phyloP scores from a whole-genome alignment of 495 filamentous ascomycete genomes.

The Penicilliopsis zonata region DNA sequence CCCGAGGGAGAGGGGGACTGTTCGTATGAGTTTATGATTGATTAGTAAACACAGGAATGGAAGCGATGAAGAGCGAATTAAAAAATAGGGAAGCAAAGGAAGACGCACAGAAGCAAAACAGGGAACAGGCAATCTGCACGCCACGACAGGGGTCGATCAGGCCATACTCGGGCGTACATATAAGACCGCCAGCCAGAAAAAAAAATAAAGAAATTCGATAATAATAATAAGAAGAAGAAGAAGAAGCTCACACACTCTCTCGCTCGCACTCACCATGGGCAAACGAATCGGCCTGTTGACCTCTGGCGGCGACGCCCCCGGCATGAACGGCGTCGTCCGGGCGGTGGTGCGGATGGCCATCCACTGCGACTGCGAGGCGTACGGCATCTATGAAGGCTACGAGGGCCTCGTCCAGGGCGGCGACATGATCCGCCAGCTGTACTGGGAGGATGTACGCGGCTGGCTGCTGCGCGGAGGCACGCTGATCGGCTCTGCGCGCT shows the following conservation, averaged over 20 bases:
- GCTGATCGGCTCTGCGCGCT: conserved; percentile 89
- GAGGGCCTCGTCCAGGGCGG: conserved; percentile 88
- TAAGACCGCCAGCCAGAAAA: no score
- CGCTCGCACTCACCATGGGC: conserved; percentile 35
- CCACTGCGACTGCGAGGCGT: conserved; percentile 75
- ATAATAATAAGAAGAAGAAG: no score
- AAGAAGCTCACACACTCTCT: conserved; percentile 24
- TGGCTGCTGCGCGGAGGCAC: conserved; percentile 93
- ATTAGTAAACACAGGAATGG: conserved; percentile 11
- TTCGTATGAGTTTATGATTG: conserved; percentile 51
- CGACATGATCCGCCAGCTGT: conserved; percentile 71
- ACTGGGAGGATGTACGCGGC: conserved; percentile 92
- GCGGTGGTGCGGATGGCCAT: conserved; percentile 92
- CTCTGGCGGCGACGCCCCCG: conserved; percentile 91
- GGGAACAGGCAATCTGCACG: no score
- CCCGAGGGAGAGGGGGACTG: conserved; percentile 42
- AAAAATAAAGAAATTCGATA: no score
- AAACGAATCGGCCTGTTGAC: conserved; percentile 94
- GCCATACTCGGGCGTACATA: no score
- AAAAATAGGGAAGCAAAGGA: no score
- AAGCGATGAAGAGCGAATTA: background rate
- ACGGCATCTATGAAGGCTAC: conserved; percentile 89
- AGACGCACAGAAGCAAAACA: no score
- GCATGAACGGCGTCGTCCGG: conserved; percentile 92
- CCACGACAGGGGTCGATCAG: no score